A percentile compares a stretch with the other conserved stretches of the same genome.
phyloP scores from a whole-genome alignment of 805 yeast genomes.

The Teunomyces barrocoloradensis region DNA sequence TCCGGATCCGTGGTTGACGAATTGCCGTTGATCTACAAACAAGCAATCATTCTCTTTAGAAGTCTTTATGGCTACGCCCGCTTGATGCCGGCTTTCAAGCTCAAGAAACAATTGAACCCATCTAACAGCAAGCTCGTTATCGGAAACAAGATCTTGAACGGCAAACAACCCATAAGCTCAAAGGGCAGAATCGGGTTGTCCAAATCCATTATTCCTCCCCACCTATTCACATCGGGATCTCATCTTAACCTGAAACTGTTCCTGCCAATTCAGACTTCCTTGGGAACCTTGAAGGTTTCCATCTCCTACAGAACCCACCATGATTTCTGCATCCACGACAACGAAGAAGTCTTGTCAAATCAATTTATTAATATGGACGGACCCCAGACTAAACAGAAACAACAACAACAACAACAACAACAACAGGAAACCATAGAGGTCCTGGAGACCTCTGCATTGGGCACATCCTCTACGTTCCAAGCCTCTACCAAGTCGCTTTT shows the following conservation, averaged over 20 bases:
- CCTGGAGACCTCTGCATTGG: neutral
- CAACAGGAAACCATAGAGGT: neutral
- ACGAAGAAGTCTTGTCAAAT: conserved; percentile 59
- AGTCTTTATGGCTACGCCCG: conserved; percentile 64
- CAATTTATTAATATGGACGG: conserved; percentile 52
- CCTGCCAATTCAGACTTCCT: conserved; percentile 68
- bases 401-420: too few relatives aligned
- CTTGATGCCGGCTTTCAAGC: conserved; percentile 68
- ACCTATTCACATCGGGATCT: conserved; percentile 33
- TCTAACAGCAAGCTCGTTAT: conserved; percentile 35
- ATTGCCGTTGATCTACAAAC: conserved; percentile 68
- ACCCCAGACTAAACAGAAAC: neutral
- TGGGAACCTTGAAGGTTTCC: conserved; percentile 70
- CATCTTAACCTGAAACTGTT: conserved; percentile 64
- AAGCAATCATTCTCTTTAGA: conserved; percentile 70
- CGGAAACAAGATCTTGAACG: conserved; percentile 67
- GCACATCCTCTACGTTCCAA: neutral
- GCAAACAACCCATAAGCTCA: conserved; percentile 72
- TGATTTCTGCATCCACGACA: conserved; percentile 64
- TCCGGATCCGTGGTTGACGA: conserved; percentile 44
- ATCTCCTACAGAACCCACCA: conserved; percentile 77
- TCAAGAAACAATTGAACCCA: conserved; percentile 36
- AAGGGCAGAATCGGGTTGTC: conserved; percentile 85
- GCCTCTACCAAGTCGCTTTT: neutral
- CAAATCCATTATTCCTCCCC: conserved; percentile 54